Evolutionary conservation across 2,329 filamentous ascomycete species (phyloP).

Genomic region (Arthroderma uncinatum): DNA sequence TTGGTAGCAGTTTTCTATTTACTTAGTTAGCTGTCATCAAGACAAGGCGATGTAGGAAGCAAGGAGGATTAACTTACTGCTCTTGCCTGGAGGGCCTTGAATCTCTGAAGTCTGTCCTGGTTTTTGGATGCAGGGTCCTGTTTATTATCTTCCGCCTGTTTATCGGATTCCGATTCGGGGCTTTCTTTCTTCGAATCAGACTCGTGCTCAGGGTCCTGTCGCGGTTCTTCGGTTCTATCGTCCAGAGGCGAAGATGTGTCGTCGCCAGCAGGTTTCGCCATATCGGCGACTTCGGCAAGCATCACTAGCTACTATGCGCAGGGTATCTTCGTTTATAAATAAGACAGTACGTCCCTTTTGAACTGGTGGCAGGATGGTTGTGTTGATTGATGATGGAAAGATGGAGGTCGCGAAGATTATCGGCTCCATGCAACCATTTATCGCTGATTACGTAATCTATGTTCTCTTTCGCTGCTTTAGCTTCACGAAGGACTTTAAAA

Average conservation of each 20-base stretch:
- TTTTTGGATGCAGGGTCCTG: slow-evolving; percentile 22
- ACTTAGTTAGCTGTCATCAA: slow-evolving; percentile 8
- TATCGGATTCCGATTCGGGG: not conserved
- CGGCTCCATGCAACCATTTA: too few species aligned
- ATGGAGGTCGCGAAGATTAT: not conserved
- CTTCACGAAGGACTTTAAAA: not conserved
- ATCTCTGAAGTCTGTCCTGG: slow-evolving; percentile 63
- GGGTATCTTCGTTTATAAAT: not conserved
- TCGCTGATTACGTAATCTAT: not conserved
- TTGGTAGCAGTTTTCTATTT: slow-evolving; percentile 33
- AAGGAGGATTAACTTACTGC: slow-evolving; percentile 37
- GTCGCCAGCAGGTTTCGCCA: not conserved
- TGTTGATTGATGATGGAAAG: not conserved
- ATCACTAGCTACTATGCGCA: not conserved
- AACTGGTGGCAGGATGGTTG: not conserved
- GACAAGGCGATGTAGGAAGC: slow-evolving; percentile 19
- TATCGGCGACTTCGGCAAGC: not conserved
- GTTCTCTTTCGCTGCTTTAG: not conserved
- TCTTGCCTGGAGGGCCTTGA: slow-evolving; percentile 76
- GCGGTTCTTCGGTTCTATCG: not conserved
- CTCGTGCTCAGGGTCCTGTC: not conserved
- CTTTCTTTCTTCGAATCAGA: slow-evolving; percentile 11
- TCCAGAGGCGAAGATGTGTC: not conserved
- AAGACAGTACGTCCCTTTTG: not conserved
- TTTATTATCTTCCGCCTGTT: not conserved